Conservation (phyloP, 805 yeast species). For the Lipomyces orientalis region DNA sequence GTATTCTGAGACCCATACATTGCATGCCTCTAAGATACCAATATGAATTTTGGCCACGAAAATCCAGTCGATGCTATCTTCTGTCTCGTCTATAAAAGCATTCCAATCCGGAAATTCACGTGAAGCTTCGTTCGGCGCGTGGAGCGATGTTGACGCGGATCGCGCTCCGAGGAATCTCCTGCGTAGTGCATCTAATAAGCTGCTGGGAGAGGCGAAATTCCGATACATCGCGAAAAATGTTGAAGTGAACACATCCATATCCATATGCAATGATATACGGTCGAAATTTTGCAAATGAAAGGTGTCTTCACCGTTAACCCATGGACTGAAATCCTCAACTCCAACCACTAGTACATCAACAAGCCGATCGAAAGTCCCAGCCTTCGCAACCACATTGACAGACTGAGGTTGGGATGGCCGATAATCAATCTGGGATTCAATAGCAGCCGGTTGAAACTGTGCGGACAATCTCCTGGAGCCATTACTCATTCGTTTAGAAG, state of each 20-base stretch:
- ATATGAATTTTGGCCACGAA: conserved; percentile 78
- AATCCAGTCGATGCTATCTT: conserved; percentile 63
- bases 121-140: conserved; percentile 34
- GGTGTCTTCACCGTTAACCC: conserved; percentile 38
- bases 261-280: conserved; percentile 55
- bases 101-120: conserved; percentile 40
- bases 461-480: conserved; percentile 45
- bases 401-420: conserved; percentile 18
- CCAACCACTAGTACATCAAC: conserved; percentile 81
- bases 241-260: conserved; percentile 65
- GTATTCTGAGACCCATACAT: conserved; percentile 71
- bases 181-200: conserved; percentile 58
- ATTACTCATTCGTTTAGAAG: conserved; percentile 51
- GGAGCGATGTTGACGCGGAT: conserved; percentile 63
- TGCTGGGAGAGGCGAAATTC: conserved; percentile 64
- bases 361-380: conserved; percentile 76
- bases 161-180: conserved; percentile 66
- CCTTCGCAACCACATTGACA: conserved; percentile 59
- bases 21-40: conserved; percentile 78
- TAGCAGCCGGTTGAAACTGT: conserved; percentile 33
- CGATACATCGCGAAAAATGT: conserved; percentile 74
- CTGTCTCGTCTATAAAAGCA: conserved; percentile 45
- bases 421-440: conserved; percentile 26
- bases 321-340: conserved; percentile 59
- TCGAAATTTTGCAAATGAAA: conserved; percentile 15